A percentile compares a stretch with the other conserved stretches of the same genome.
These are phyloP conservation scores for Pseudogymnoascus sp. DNA, from an alignment of 2,329 filamentous ascomycete species.

Conservation along the genomic window DNA sequence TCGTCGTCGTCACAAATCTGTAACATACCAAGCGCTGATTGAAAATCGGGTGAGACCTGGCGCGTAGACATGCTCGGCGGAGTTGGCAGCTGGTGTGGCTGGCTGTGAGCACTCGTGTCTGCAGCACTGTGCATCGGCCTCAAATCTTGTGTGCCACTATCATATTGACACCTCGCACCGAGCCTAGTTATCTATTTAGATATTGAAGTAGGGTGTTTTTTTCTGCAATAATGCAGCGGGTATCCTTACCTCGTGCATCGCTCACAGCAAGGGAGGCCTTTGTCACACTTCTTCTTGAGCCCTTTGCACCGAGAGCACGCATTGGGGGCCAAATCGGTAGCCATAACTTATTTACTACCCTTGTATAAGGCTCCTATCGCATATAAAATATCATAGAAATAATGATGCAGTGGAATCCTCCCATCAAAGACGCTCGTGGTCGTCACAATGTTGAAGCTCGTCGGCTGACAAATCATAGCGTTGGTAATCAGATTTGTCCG, in stretches of 20 bases:
- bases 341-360: not conserved
- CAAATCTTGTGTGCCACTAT: not conserved
- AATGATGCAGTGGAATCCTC: not conserved
- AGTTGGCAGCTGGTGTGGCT: not conserved
- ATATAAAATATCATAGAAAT: not conserved
- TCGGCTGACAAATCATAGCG: not conserved
- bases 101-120: not conserved
- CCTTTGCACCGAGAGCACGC: conserved; percentile 15
- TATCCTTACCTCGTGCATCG: conserved; percentile 14
- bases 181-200: conserved; percentile 10
- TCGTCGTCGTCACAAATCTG: conserved; percentile 8
- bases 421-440: not conserved
- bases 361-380: not conserved
- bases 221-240: not conserved
- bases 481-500: not conserved
- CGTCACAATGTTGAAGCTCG: not conserved
- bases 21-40: not conserved
- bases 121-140: not conserved
- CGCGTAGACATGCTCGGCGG: not conserved
- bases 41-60: not conserved
- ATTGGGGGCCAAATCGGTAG: not conserved
- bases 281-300: conserved; percentile 18
- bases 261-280: conserved; percentile 12
- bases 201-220: not conserved
- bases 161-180: conserved; percentile 6